Evolutionary conservation across 2,329 filamentous ascomycete genomes (phyloP).

Genomic region (Ophiostoma ips): DNA sequence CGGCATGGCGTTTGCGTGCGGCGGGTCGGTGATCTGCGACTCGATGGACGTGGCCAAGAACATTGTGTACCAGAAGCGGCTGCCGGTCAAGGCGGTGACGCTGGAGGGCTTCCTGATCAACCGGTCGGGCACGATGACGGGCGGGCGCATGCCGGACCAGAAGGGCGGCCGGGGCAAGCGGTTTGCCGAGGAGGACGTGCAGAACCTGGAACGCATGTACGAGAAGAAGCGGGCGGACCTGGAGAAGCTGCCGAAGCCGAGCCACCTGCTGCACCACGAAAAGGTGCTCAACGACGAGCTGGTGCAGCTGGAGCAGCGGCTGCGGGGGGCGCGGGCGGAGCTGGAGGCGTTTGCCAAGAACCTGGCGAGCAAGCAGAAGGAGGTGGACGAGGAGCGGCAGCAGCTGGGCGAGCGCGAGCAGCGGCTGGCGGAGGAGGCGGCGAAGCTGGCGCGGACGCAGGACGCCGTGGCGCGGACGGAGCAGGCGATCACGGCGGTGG

Average conservation of each 20-base stretch:
- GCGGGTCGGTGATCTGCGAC: slow-evolving; percentile 89
- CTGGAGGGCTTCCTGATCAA: slow-evolving; percentile 93
- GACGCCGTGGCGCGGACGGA: slow-evolving; percentile 38
- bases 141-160: slow-evolving; percentile 66
- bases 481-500: slow-evolving; percentile 59
- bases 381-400: slow-evolving; percentile 57
- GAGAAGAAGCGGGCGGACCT: slow-evolving; percentile 68
- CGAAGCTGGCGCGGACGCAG: slow-evolving; percentile 47
- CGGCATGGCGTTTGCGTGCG: slow-evolving; percentile 89
- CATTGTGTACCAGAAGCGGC: slow-evolving; percentile 69
- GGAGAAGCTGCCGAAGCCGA: slow-evolving; percentile 62
- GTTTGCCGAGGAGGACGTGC: slow-evolving; percentile 82
- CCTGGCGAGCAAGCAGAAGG: slow-evolving; percentile 67
- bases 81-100: slow-evolving; percentile 88
- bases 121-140: slow-evolving; percentile 93
- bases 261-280: slow-evolving; percentile 62
- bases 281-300: slow-evolving; percentile 71
- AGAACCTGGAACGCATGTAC: slow-evolving; percentile 64
- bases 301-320: slow-evolving; percentile 61
- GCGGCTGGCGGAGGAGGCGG: slow-evolving; percentile 60
- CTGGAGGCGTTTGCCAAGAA: slow-evolving; percentile 69
- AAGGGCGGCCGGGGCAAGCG: slow-evolving; percentile 58
- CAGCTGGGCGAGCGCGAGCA: slow-evolving; percentile 65
- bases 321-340: slow-evolving; percentile 61
- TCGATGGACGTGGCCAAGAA: slow-evolving; percentile 74